Evolutionary conservation across 306 rosid genomes (phyloP), one percentile per base, ranked within the genome.

Genomic region (Vigna angularis): DNA sequence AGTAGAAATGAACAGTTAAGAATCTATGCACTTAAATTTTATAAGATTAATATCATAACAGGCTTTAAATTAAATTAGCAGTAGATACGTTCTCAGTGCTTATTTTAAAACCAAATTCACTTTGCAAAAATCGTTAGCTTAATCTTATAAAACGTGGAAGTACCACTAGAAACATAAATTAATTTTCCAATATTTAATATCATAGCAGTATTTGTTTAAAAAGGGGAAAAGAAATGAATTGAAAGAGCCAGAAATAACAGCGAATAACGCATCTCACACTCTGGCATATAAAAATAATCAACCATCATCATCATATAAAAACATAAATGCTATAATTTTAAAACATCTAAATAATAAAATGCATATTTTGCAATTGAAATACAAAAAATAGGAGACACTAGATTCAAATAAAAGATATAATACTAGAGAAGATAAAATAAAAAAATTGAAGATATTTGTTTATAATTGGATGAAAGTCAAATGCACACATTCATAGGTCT

Each of bases 61-160:
- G 34, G 66, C 53, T 16, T 66, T 3, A 53, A 24, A 52, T 53
- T 30, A 42, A 66, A 36, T 38, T 51, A 51, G 22, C 20, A 56
- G 38, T 5, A 45, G 44, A 64, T 22, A 32, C 40, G 32, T 48
- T 55, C 44, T 63, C 32, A 48, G 42, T 75, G 61, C 38, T 75
- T 20, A 75, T 51, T 50, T 64, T 63, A 64, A 64, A 62, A 64
- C 28, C 10, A 40, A 22, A 44, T 38, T 66, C 36, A 22, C 36
- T 66, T 44, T 66, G n/a, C 26, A 66, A 52, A 24, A 4, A 40
- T 26, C 36, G 62, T 61, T 34, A 49, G 65, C 40, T 48, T 49
- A 70, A 34, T 48, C 34, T 58, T 79, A 49, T 74, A 62, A 17
- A 50, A 72, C 32, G 61, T 70, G 17, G 73, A 62, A 61, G 22